These are phyloP conservation scores for Pyricularia grisea DNA, from an alignment of 2,329 filamentous ascomycete genomes.

Conservation along the genomic window DNA sequence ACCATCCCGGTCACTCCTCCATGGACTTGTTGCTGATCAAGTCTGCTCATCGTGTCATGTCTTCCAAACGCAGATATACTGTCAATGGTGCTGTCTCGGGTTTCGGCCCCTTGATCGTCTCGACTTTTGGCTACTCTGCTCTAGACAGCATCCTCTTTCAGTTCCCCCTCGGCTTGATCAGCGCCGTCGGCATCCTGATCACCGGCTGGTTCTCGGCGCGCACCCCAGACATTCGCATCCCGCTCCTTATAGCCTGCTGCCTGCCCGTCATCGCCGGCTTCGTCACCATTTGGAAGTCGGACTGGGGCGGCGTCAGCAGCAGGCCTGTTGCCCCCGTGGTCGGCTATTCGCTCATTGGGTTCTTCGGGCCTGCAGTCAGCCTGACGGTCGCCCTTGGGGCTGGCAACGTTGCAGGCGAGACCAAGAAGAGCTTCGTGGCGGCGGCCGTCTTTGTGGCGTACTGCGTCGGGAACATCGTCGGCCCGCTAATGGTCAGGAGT, in stretches of 20 bases:
- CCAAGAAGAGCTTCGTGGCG: constrained; percentile 71
- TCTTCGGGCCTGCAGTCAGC: constrained; percentile 60
- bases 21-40: neutral
- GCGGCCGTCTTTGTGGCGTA: constrained; percentile 68
- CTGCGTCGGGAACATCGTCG: constrained; percentile 67
- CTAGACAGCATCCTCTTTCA: constrained; percentile 63
- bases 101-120: constrained; percentile 64
- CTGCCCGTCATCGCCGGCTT: constrained; percentile 68
- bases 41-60: neutral
- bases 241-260: constrained; percentile 56
- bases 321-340: constrained; percentile 53
- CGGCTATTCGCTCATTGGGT: constrained; percentile 64
- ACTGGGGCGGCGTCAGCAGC: constrained; percentile 45
- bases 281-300: constrained; percentile 62
- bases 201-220: constrained; percentile 55
- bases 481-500: constrained; percentile 61
- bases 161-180: constrained; percentile 64
- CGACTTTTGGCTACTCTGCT: constrained; percentile 57
- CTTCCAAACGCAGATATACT: constrained; percentile 37
- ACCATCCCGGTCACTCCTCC: neutral
- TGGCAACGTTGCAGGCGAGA: constrained; percentile 61
- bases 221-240: constrained; percentile 53
- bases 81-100: constrained; percentile 63
- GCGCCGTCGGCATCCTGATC: constrained; percentile 54
- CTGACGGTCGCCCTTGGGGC: constrained; percentile 45